A percentile compares a stretch with the other conserved stretches of the same genome.
These are phyloP conservation scores for Fimicolochytrium jonesii DNA, from an alignment of 192 early-diverging fungal species.

Conservation along the genomic window DNA sequence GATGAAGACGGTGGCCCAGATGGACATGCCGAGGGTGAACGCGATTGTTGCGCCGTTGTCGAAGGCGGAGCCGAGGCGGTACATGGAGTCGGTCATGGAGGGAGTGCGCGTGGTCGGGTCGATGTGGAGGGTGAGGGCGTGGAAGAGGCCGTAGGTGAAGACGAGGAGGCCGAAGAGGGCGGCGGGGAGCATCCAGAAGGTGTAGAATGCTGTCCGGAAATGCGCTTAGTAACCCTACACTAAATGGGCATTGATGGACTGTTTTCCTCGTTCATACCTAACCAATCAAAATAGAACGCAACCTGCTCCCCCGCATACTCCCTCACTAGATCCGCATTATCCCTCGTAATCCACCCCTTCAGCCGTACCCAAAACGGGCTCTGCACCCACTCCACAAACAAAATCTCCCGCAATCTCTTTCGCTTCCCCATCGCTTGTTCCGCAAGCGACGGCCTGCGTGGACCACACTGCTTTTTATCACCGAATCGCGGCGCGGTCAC, in stretches of 20 bases:
- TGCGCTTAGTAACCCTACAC: too few relatives aligned
- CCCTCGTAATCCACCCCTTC: constrained; percentile 8
- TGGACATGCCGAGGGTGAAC: constrained; percentile 55
- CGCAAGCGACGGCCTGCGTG: too few relatives aligned
- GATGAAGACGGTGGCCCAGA: constrained; percentile 58
- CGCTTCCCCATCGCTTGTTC: too few relatives aligned
- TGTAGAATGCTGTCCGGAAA: constrained; percentile 55
- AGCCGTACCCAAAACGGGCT: too few relatives aligned
- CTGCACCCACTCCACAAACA: too few relatives aligned
- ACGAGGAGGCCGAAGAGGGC: constrained; percentile 47
- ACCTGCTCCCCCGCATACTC: constrained; percentile 68
- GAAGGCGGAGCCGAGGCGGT: constrained; percentile 35
- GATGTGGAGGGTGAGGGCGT: constrained; percentile 37
- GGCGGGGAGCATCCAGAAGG: constrained; percentile 51
- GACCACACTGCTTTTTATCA: too few relatives aligned
- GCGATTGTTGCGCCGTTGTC: constrained; percentile 56
- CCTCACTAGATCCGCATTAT: constrained; percentile 10
- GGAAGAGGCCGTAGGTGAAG: constrained; percentile 49
- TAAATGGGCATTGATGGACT: too few relatives aligned
- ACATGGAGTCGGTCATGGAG: neutral
- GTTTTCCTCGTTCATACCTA: constrained; percentile 29
- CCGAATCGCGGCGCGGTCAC: neutral
- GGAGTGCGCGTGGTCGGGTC: neutral
- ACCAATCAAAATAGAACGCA: constrained; percentile 66
- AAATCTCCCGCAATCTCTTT: too few relatives aligned